phyloP scores from a whole-genome alignment of 2,329 filamentous ascomycete genomes.

The Myriosclerotinia scirpicola region DNA sequence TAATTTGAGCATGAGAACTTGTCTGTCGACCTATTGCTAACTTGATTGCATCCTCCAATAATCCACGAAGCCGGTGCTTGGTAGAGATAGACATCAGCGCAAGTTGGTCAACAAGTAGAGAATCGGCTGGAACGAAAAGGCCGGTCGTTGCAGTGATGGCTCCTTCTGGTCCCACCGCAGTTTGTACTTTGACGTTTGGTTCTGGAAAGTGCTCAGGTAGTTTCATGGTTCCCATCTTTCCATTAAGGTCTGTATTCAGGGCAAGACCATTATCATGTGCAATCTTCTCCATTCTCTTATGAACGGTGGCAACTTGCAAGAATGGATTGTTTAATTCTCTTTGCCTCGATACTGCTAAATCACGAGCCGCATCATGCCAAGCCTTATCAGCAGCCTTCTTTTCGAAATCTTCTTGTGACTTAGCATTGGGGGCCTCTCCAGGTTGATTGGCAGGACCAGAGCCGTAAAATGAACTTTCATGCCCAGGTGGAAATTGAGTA shows the following conservation, averaged over 20 bases:
- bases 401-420: slow-evolving; percentile 62
- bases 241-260: slow-evolving; percentile 57
- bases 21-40: slow-evolving; percentile 71
- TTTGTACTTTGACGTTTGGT: slow-evolving; percentile 50
- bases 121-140: slow-evolving; percentile 72
- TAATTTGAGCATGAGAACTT: slow-evolving; percentile 77
- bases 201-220: slow-evolving; percentile 36
- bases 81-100: slow-evolving; percentile 80
- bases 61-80: slow-evolving; percentile 71
- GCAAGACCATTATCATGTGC: slow-evolving; percentile 57
- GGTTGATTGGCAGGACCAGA: slow-evolving; percentile 66
- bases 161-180: slow-evolving; percentile 61
- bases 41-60: slow-evolving; percentile 75
- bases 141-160: slow-evolving; percentile 62
- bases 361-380: slow-evolving; percentile 62
- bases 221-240: slow-evolving; percentile 47
- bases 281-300: slow-evolving; percentile 54
- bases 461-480: slow-evolving; percentile 61
- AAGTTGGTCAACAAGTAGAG: slow-evolving; percentile 77
- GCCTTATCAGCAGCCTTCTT: slow-evolving; percentile 64
- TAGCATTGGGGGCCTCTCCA: slow-evolving; percentile 46
- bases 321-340: slow-evolving; percentile 59
- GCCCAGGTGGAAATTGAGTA: slow-evolving; percentile 54
- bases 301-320: slow-evolving; percentile 36
- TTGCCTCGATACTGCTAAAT: slow-evolving; percentile 55